Evolutionary conservation across 1,284 basidiomycete genomes (phyloP).

Genomic region (Ustilago vetiveriae): DNA sequence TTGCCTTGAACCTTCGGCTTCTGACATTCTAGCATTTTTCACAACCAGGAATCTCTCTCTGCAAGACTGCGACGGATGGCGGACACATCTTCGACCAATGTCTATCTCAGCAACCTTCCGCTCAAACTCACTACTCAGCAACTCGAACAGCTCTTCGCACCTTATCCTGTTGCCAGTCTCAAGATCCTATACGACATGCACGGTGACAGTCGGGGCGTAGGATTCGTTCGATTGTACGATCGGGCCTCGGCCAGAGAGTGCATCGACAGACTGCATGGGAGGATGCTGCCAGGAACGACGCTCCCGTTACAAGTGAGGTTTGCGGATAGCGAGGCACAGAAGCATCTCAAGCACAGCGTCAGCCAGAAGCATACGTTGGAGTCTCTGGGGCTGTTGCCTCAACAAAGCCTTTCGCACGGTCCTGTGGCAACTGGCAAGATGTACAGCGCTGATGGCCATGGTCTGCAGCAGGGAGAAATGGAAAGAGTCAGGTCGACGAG

Average conservation of each 20-base stretch:
- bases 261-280: conserved; percentile 54
- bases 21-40: not conserved
- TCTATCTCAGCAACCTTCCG: conserved; percentile 59
- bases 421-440: not conserved
- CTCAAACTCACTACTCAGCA: conserved; percentile 40
- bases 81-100: conserved; percentile 51
- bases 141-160: conserved; percentile 59
- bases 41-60: conserved; percentile 45
- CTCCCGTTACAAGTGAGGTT: conserved; percentile 56
- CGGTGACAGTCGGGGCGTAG: conserved; percentile 55
- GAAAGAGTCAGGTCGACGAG: conserved; percentile 12
- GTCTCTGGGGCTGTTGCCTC: conserved; percentile 17
- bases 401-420: not conserved
- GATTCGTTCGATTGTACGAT: conserved; percentile 53
- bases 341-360: conserved; percentile 48
- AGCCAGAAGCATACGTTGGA: conserved; percentile 45
- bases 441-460: not conserved
- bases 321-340: conserved; percentile 62
- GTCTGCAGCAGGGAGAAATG: not conserved
- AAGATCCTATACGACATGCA: conserved; percentile 56
- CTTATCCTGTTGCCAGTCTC: conserved; percentile 53
- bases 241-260: conserved; percentile 52
- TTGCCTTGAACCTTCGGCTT: not conserved
- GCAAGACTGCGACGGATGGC: conserved; percentile 53
- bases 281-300: conserved; percentile 41